phyloP scores from a whole-genome alignment of 495 filamentous ascomycete genomes.

The Xylaria castorea region DNA sequence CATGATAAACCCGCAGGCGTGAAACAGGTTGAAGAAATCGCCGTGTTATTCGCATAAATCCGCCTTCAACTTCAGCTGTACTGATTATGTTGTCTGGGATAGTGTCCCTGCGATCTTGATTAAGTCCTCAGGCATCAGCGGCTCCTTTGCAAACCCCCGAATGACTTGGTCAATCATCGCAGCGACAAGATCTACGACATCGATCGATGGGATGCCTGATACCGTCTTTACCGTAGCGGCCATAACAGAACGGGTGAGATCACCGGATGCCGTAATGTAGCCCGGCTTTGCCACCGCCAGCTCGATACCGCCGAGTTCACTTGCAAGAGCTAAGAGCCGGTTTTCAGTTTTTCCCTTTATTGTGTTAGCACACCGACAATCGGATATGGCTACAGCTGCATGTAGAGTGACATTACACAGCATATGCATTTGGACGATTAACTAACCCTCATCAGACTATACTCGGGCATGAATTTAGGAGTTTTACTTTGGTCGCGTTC shows the following conservation, averaged over 20 bases:
- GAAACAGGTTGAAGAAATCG: not conserved
- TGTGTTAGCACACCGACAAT: not conserved
- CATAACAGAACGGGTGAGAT: slow-evolving; percentile 23
- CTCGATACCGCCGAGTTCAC: slow-evolving; percentile 44
- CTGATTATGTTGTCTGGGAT: not conserved
- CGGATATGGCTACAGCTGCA: too few relatives aligned
- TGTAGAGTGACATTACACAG: not conserved
- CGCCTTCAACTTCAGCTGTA: too few relatives aligned
- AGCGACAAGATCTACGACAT: slow-evolving; percentile 48
- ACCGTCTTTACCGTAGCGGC: slow-evolving; percentile 24
- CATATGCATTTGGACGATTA: not conserved
- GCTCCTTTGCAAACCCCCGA: slow-evolving; percentile 54
- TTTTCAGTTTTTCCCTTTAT: slow-evolving; percentile 49
- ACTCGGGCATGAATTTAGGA: slow-evolving; percentile 44
- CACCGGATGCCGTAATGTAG: slow-evolving; percentile 41
- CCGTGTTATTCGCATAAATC: not conserved
- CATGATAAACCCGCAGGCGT: not conserved
- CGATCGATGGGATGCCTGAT: slow-evolving; percentile 43
- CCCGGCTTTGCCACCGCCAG: slow-evolving; percentile 50
- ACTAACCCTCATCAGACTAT: slow-evolving; percentile 50
- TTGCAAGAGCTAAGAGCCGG: slow-evolving; percentile 48
- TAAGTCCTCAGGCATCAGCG: slow-evolving; percentile 52
- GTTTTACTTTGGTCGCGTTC: slow-evolving; percentile 50
- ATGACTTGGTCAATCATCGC: slow-evolving; percentile 52
- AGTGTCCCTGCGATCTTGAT: slow-evolving; percentile 42